phyloP scores from a whole-genome alignment of 225 moss, liverwort and hornwort genomes.

The Bryum argenteum region DNA sequence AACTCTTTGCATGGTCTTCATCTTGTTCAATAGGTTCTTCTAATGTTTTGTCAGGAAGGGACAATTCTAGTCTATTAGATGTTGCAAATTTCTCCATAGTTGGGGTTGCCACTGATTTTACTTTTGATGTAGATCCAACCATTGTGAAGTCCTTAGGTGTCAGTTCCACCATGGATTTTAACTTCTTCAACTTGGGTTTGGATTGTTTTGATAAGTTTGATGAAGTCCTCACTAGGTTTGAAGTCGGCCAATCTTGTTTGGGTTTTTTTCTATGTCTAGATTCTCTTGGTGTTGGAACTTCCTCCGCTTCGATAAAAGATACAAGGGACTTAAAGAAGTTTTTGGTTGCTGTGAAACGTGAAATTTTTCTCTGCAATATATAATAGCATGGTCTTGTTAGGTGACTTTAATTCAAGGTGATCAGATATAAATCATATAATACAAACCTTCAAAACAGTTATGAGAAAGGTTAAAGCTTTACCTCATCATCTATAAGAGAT shows the following conservation, averaged over 20 bases:
- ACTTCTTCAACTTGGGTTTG: not conserved
- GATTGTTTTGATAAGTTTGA: slow-evolving; percentile 23
- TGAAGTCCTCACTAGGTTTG: slow-evolving; percentile 24
- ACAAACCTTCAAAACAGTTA: not conserved
- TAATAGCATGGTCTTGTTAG: not conserved
- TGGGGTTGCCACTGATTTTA: not conserved
- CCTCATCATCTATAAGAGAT: slow-evolving; percentile 22
- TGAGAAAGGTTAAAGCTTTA: not conserved
- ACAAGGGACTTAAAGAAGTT: slow-evolving; percentile 79
- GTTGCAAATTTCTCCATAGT: not conserved
- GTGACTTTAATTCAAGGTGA: not conserved
- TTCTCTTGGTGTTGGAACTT: slow-evolving; percentile 37
- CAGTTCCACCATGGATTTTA: not conserved
- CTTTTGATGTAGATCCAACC: not conserved
- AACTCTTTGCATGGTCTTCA: not conserved
- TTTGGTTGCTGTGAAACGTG: slow-evolving; percentile 55
- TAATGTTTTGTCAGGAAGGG: not conserved
- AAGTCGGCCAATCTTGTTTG: slow-evolving; percentile 18
- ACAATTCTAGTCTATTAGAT: not conserved
- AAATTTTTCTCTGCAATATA: slow-evolving; percentile 35
- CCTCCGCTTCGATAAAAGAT: slow-evolving; percentile 78
- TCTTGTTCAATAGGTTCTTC: not conserved
- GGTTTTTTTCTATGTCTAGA: slow-evolving; percentile 24
- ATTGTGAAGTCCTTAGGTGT: not conserved
- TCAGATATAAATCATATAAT: not conserved